Evolutionary conservation across 202 grass and related monocot species (phyloP), one percentile per base, ranked within the genome.

Genomic region (Miscanthus sacchariflorus): DNA sequence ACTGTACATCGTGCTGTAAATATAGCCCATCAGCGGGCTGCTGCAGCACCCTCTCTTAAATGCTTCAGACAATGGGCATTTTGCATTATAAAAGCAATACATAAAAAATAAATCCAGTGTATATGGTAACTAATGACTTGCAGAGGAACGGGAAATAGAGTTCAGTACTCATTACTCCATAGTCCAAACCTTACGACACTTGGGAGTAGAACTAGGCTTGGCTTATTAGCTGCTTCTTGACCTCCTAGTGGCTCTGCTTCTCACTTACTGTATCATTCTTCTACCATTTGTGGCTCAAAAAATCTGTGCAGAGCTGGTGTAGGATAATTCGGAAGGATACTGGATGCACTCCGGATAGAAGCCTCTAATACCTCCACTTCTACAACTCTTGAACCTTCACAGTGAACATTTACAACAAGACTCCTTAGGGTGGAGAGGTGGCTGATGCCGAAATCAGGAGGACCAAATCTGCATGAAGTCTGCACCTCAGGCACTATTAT

Each of bases 321-420:
- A 43, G 81, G 82, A 23, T 13, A 21, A 42, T 81, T 88, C 11
- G 86, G 90, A 28, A 91, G 90, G 18, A 45, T 36, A 18, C 71
- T 65, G 24, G 46, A 13, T 72, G 23, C 77, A 66, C 5, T 42
- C 1, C 13, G 7, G 19, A 91, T 77, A 35, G 90, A 77, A 44
- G 49, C 70, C 48, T 88, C 85, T 12, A 85, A 15, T 18, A 76
- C 81, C 64, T 88, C 81, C 4, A 91, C 85, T 63, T 77, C 90
- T 42, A 71, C 30, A 12, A 72, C 9, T 12, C 30, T 70, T 2
- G 90, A 71, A 44, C 85, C 72, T 44, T 65, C 21, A 38, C 89
- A 88, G n/a, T 77, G 25, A 0, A 91, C 46, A 48, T 77, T 35
- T 39, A 85, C 50, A 11, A 24, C 1, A 2, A 91, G 63, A 8